A percentile compares a stretch with the other conserved stretches of the same genome.
Conservation (phyloP, 352 stramenopile genomes). For the Phytophthora niederhauseri region DNA sequence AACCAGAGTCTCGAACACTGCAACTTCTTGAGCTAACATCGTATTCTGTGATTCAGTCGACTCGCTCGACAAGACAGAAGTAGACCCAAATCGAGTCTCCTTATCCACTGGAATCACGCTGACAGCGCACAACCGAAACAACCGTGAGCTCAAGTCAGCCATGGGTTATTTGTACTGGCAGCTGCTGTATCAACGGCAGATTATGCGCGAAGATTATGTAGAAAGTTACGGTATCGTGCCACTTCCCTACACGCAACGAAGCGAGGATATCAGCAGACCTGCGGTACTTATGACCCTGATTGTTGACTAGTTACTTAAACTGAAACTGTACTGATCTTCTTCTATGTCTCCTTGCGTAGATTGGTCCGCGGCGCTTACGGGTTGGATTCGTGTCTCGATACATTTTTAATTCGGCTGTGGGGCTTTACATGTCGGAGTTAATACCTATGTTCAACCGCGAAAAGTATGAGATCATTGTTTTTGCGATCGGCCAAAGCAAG, state of each 20-base stretch:
- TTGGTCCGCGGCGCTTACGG: conserved; percentile 44
- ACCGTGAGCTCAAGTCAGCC: conserved; percentile 59
- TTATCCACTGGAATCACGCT: conserved; percentile 66
- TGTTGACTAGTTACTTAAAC: not conserved
- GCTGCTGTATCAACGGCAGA: conserved; percentile 42
- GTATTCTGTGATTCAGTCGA: conserved; percentile 24
- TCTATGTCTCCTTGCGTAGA: conserved; percentile 23
- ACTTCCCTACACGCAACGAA: conserved; percentile 34
- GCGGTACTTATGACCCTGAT: conserved; percentile 15
- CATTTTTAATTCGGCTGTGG: conserved; percentile 55
- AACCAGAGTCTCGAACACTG: not conserved
- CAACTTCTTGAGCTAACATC: not conserved
- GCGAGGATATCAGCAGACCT: conserved; percentile 19
- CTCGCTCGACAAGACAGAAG: conserved; percentile 37
- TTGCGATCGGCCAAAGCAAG: conserved; percentile 65
- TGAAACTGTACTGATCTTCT: conserved; percentile 3
- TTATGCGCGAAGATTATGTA: conserved; percentile 49
- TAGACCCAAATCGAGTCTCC: conserved; percentile 60
- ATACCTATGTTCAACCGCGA: conserved; percentile 52
- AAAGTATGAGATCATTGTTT: conserved; percentile 78
- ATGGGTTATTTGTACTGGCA: conserved; percentile 60
- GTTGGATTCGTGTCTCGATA: conserved; percentile 75
- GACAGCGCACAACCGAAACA: conserved; percentile 74
- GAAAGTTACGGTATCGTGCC: conserved; percentile 56
- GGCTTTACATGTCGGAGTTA: conserved; percentile 70